A percentile compares a stretch with the other conserved stretches of the same genome.
phyloP scores from a whole-genome alignment of 2,329 filamentous ascomycete species.

The Cytospora mali region DNA sequence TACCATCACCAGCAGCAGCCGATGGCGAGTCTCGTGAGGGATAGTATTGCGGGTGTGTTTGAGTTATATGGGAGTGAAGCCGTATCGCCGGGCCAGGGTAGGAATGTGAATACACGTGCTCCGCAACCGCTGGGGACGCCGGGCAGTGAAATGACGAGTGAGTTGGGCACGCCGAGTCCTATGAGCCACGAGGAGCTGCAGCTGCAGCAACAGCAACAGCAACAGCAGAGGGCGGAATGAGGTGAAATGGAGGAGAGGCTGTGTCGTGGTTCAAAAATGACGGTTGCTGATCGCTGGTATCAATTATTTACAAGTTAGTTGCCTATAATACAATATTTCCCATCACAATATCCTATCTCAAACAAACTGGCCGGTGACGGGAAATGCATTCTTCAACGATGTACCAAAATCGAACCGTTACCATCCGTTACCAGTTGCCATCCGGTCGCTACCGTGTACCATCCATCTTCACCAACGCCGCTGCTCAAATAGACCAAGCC shows the following conservation, averaged over 20 bases:
- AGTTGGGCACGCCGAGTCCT: conserved; percentile 24
- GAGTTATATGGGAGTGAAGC: conserved; percentile 46
- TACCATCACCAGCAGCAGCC: conserved; percentile 30
- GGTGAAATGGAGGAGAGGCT: neutral
- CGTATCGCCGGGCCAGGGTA: neutral
- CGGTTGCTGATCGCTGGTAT: neutral
- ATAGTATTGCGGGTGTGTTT: conserved; percentile 40
- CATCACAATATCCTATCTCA: neutral
- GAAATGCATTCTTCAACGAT: neutral
- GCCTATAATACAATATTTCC: conserved; percentile 6
- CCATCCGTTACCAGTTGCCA: neutral
- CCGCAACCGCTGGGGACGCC: conserved; percentile 24
- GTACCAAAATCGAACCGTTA: neutral
- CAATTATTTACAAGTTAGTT: neutral
- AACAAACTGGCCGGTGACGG: neutral
- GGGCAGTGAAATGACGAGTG: conserved; percentile 23
- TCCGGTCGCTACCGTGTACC: neutral
- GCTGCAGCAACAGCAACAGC: conserved; percentile 5
- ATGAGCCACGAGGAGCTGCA: conserved; percentile 20
- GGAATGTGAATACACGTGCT: neutral
- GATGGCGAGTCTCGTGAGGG: conserved; percentile 25
- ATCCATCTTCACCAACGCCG: neutral
- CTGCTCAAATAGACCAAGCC: neutral
- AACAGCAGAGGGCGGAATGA: neutral
- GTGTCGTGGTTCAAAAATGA: neutral